Base-by-base conservation (phyloP, 1,284 basidiomycete genomes). In the Baeospora myosura region DNA sequence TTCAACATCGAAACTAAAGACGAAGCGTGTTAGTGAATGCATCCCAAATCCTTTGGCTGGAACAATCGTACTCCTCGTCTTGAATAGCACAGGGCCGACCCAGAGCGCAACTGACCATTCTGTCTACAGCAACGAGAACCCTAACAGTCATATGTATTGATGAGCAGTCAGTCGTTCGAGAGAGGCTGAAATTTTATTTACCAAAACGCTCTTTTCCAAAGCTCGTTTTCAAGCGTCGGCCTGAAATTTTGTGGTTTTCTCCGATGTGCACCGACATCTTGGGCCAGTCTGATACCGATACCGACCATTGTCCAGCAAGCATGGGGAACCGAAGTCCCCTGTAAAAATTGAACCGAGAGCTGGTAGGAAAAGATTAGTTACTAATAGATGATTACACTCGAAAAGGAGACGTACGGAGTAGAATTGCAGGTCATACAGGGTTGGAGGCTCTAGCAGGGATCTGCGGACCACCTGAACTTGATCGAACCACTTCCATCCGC, bases 151-250 rank as follows among this genome's bases (percentile, higher is more conserved):
- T 28, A 22, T 29, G 17, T 20, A 14, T 24, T 17, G 16, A 6
- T 18, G 2, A 22, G 11, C 18, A 7, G 12, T 45, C 22, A 2
- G n/a, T 37, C 1, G 37, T 2, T n/a, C 30, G 40, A 23, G 11
- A 43, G 24, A 22, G 3, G 5, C 34, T 23, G 34, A 25, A 34
- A 3, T 16, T 5, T 5, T n/a, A 11, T 60, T 16, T 50, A 86
- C 88, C 88, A 91, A 59, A 92, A 93, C 1, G 78, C 81, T 2
- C 88, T 73, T 49, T 82, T 87, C 72, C 79, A 84, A 16, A 86
- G 59, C 47, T 90, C 85, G 39, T 80, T 71, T 42, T 85, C 73
- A 0, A 68, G 5, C 24, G 38, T 11, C 61, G 0, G 68, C 69
- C 26, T 62, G 50, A 3, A 58, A 57, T 5, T 57, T 58, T 11